Evolutionary conservation across 2,329 filamentous ascomycete species (phyloP).

Genomic region (Arthrobotrys sphaeroides): DNA sequence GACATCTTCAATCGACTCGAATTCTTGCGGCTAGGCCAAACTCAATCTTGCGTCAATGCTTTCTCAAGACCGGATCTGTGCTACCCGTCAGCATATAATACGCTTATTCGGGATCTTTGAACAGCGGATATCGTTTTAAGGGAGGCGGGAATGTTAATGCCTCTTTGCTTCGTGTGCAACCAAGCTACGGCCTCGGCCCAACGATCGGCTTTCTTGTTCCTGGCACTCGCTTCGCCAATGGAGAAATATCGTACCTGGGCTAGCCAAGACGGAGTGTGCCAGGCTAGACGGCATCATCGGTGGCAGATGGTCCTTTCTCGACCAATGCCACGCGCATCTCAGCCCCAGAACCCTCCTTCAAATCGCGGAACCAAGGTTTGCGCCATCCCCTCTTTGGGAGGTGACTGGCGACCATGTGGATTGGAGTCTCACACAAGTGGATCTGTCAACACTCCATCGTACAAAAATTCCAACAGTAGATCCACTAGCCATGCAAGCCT

Average conservation of each 20-base stretch:
- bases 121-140: neutral
- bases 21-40: too few species aligned
- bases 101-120: neutral
- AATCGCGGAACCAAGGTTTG: neutral
- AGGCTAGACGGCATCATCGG: neutral
- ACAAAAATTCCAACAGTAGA: slow-evolving; percentile 5
- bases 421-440: neutral
- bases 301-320: neutral
- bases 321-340: neutral
- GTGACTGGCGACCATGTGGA: neutral
- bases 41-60: too few species aligned
- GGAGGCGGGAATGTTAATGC: neutral
- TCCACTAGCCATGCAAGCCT: slow-evolving; percentile 2
- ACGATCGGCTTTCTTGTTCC: neutral
- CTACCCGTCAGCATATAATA: neutral
- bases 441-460: neutral
- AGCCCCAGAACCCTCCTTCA: neutral
- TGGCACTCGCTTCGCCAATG: neutral
- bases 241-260: neutral
- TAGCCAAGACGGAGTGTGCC: neutral
- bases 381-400: neutral
- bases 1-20: too few species aligned
- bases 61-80: too few species aligned
- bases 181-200: neutral
- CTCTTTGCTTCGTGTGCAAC: too few species aligned